Evolutionary conservation across 306 rosid species (phyloP), one percentile per base, ranked within the genome.

Genomic region (Rosa rugosa): DNA sequence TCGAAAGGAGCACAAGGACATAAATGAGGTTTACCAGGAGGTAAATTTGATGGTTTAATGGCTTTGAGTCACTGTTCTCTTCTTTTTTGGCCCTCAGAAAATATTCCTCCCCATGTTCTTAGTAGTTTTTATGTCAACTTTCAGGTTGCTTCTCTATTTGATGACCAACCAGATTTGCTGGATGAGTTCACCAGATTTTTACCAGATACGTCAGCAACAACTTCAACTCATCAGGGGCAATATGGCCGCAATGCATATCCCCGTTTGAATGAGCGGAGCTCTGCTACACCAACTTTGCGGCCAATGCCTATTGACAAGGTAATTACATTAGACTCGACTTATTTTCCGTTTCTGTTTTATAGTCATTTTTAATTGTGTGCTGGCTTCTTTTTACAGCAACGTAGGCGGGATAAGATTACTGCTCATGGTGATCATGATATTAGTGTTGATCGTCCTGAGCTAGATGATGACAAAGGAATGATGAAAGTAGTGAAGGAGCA

Each of bases 1-100:
- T 75, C 92, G 97, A 77, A 96, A 96, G 88, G 99, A 96, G 89
- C 97, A 90, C 85, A 96, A 91, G 91, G 93, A 89, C 77, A 96
- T 96, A 42, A 85, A 80, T 22, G 99, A 93, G 80, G 99, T 93
- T 78, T 96, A 96, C 74, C 84, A 80, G 64, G 98, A 96, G 99
- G 99, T 96, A 83, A 72, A 71, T 59, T 73, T 22, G 36, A 62
- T 31, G 56, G 11, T 31, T 47, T 42, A 16, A 53, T 71, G 72
- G 25, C 38, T 45, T 66, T 45, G 36, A 67, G 71, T 49, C 12
- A 23, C 45, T 34, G 8, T 23, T 38, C 54, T 22, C 41, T 18
- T 38, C 66, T 31, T 44, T 31, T 78, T 54, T 36, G 45, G 3
- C 27, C 41, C 22, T 51, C 40, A 41, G 42, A 38, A 5, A 70